Evolutionary conservation across 208 protist genomes (phyloP).

Genomic region (Tritrichomonas musculus): DNA sequence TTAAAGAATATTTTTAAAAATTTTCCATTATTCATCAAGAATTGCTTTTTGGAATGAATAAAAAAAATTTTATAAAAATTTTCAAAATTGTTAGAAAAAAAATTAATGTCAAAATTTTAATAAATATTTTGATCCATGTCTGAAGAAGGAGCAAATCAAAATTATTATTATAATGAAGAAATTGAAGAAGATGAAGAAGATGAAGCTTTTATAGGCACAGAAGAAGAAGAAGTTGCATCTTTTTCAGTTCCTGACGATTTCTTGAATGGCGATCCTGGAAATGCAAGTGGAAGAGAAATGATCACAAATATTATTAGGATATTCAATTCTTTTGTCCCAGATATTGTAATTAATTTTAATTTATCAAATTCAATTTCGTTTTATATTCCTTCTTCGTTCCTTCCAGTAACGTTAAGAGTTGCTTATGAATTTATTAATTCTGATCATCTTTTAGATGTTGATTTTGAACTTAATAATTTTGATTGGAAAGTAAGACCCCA

Average conservation of each 20-base stretch:
- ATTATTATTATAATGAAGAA: not conserved
- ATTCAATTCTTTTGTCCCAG: not conserved
- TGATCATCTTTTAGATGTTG: not conserved
- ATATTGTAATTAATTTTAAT: not conserved
- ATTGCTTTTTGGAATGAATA: no score
- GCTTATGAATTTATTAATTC: not conserved
- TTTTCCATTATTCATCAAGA: no score
- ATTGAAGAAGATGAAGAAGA: not conserved
- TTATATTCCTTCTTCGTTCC: not conserved
- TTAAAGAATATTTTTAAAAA: no score
- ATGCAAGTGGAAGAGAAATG: not conserved
- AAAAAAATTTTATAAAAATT: no score
- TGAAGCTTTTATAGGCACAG: not conserved
- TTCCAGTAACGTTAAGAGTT: not conserved
- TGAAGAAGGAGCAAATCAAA: not conserved
- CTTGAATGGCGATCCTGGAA: not conserved
- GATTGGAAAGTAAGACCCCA: not conserved
- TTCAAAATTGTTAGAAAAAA: no score
- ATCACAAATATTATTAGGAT: not conserved
- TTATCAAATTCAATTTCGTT: not conserved
- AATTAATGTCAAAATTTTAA: not conserved
- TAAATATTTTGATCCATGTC: not conserved
- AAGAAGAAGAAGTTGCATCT: not conserved
- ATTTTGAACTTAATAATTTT: not conserved
- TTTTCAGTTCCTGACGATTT: not conserved